A percentile compares a stretch with the other conserved stretches of the same genome.
Evolutionary conservation across 805 yeast species (phyloP).

Genomic region (Ogataea henricii): DNA sequence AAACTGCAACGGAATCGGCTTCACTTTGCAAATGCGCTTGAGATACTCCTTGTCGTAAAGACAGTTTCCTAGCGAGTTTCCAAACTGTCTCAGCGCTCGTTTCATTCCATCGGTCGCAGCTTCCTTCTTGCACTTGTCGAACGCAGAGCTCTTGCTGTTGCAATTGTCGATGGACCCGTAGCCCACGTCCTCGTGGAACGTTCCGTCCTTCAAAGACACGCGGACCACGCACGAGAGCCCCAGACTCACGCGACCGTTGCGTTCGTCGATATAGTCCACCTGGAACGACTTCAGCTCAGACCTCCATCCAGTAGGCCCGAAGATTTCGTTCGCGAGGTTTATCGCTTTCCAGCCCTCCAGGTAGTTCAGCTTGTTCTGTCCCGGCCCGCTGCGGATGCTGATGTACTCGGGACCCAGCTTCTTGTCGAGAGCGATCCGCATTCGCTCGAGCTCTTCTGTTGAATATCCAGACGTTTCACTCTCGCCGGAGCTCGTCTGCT

Average conservation of each 20-base stretch:
- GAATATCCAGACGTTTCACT: slow-evolving; percentile 19
- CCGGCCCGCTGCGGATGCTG: slow-evolving; percentile 74
- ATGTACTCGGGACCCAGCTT: slow-evolving; percentile 77
- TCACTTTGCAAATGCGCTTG: slow-evolving; percentile 48
- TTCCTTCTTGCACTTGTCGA: slow-evolving; percentile 78
- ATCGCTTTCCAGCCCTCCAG: slow-evolving; percentile 85
- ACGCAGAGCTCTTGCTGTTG: slow-evolving; percentile 68
- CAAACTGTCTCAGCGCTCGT: slow-evolving; percentile 77
- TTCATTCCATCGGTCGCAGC: slow-evolving; percentile 85
- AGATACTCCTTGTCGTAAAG: slow-evolving; percentile 74
- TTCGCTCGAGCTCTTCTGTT: slow-evolving; percentile 28
- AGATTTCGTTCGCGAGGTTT: slow-evolving; percentile 75
- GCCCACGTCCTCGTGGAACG: slow-evolving; percentile 78
- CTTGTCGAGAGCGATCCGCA: slow-evolving; percentile 34
- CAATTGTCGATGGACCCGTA: slow-evolving; percentile 74
- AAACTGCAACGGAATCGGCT: slow-evolving; percentile 32
- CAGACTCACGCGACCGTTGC: slow-evolving; percentile 56
- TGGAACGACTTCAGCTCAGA: slow-evolving; percentile 66
- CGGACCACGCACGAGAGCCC: slow-evolving; percentile 74
- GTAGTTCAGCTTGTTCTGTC: slow-evolving; percentile 67
- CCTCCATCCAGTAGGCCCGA: slow-evolving; percentile 84
- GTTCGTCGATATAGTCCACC: slow-evolving; percentile 71
- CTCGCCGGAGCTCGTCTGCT: background rate
- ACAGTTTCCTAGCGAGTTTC: slow-evolving; percentile 79
- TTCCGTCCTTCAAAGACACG: slow-evolving; percentile 76